phyloP scores from a whole-genome alignment of 2,329 filamentous ascomycete genomes.

The Aspergillus terreus region DNA sequence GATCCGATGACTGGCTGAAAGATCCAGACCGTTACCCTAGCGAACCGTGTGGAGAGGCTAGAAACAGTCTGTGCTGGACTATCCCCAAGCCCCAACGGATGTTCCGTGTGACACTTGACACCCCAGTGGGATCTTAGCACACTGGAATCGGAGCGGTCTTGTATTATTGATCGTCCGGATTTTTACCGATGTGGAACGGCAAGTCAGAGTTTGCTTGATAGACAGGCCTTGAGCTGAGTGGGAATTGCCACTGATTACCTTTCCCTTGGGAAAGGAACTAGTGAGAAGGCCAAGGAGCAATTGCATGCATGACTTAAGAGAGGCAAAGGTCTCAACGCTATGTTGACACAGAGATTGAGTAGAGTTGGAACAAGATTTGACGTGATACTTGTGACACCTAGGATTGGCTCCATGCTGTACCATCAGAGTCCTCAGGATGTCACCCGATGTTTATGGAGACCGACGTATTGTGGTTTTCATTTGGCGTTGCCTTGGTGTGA shows the following conservation, averaged over 20 bases:
- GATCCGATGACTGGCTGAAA: neutral
- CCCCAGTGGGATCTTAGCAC: neutral
- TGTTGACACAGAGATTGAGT: neutral
- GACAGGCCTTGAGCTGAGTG: too few relatives aligned
- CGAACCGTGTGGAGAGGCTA: constrained; percentile 3
- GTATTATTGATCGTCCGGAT: neutral
- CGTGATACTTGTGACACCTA: neutral
- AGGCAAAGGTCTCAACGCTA: neutral
- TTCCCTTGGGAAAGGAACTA: too few relatives aligned
- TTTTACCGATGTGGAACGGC: too few relatives aligned
- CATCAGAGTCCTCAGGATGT: too few relatives aligned
- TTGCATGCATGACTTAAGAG: neutral
- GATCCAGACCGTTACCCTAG: neutral
- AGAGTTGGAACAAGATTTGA: neutral
- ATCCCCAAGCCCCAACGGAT: neutral
- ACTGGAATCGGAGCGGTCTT: neutral
- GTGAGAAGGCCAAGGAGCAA: neutral
- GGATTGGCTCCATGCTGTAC: neutral
- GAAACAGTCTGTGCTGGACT: constrained; percentile 4
- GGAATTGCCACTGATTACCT: too few relatives aligned
- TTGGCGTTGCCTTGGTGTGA: too few relatives aligned
- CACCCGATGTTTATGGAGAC: too few relatives aligned
- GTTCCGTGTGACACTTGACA: constrained; percentile 2
- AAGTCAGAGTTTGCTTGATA: too few relatives aligned
- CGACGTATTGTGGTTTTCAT: too few relatives aligned